phyloP scores from a whole-genome alignment of 768 basidiomycete species.

The Boletus barrowsii region DNA sequence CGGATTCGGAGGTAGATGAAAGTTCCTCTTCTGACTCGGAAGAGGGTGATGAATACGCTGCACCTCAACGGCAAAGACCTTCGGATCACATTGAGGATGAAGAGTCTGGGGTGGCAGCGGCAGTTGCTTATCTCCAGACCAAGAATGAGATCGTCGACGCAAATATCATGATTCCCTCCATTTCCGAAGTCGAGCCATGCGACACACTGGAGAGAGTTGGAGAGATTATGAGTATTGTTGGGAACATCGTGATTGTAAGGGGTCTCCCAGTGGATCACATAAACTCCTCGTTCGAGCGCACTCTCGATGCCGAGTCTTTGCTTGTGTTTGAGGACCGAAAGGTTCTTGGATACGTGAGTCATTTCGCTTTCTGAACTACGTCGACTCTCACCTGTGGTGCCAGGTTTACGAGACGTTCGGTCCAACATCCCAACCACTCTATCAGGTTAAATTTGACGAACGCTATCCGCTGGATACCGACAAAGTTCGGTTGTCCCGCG shows the following conservation, averaged over 20 bases:
- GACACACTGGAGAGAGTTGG: constrained; percentile 75
- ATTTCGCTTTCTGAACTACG: constrained; percentile 7
- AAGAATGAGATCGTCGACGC: constrained; percentile 67
- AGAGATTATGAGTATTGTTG: constrained; percentile 72
- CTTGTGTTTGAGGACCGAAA: constrained; percentile 87
- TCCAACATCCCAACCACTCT: constrained; percentile 85
- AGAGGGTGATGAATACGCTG: constrained; percentile 7
- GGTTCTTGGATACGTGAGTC: constrained; percentile 85
- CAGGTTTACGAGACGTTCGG: constrained; percentile 96
- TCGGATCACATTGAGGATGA: constrained; percentile 47
- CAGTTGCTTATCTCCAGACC: constrained; percentile 53
- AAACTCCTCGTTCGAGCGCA: constrained; percentile 51
- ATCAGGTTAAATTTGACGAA: constrained; percentile 79
- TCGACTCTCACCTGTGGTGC: constrained; percentile 10
- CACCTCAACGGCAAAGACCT: constrained; percentile 7
- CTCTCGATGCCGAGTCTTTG: constrained; percentile 86
- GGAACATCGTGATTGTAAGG: constrained; percentile 68
- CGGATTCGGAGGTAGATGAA: constrained; percentile 30
- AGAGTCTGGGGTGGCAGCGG: constrained; percentile 39
- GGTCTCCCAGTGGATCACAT: constrained; percentile 48
- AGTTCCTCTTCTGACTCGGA: constrained; percentile 23
- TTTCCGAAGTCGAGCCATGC: constrained; percentile 58
- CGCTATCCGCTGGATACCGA: constrained; percentile 58
- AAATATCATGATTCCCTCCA: constrained; percentile 58
- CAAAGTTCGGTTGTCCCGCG: constrained; percentile 51